Evolutionary conservation across 2,329 filamentous ascomycete genomes (phyloP).

Genomic region (Metarhizium humberi): DNA sequence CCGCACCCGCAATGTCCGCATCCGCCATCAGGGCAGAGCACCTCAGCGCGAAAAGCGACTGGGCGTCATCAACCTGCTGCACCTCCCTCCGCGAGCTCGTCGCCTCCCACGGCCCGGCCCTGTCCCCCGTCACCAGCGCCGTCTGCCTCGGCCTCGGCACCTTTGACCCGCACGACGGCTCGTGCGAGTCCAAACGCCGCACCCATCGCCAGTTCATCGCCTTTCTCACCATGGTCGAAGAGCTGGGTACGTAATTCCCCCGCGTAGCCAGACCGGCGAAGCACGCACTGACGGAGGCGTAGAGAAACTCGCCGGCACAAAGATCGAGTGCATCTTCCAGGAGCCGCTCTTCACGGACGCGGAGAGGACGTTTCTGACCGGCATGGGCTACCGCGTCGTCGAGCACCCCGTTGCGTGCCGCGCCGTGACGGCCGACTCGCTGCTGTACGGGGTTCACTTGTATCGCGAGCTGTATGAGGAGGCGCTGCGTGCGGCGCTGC

Average conservation of each 20-base stretch:
- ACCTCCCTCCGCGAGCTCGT: constrained; percentile 25
- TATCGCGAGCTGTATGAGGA: constrained; percentile 43
- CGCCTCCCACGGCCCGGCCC: constrained; percentile 10
- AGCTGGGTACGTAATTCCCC: constrained; percentile 23
- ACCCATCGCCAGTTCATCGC: constrained; percentile 44
- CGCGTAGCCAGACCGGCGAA: too few species aligned
- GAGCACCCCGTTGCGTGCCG: constrained; percentile 44
- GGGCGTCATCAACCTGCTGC: constrained; percentile 18
- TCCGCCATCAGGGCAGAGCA: constrained; percentile 22
- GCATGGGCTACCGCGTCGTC: constrained; percentile 43
- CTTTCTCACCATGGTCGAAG: constrained; percentile 37
- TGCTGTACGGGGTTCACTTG: constrained; percentile 56
- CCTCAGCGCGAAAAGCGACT: constrained; percentile 15
- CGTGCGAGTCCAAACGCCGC: constrained; percentile 33
- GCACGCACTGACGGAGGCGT: too few species aligned
- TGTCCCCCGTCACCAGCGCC: constrained; percentile 27
- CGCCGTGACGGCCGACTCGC: constrained; percentile 33
- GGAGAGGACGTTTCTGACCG: constrained; percentile 42
- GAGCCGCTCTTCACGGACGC: constrained; percentile 41
- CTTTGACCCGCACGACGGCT: constrained; percentile 40
- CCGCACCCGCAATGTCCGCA: constrained; percentile 10
- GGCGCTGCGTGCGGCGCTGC: constrained; percentile 35
- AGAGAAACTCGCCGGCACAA: constrained; percentile 11
- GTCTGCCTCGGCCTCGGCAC: constrained; percentile 47
- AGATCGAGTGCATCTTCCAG: constrained; percentile 41